Percentiles rank a stretch among this genome's conserved stretches.
Evolutionary conservation across 345 rosid species (phyloP).

Genomic region (Gossypium anomalum): DNA sequence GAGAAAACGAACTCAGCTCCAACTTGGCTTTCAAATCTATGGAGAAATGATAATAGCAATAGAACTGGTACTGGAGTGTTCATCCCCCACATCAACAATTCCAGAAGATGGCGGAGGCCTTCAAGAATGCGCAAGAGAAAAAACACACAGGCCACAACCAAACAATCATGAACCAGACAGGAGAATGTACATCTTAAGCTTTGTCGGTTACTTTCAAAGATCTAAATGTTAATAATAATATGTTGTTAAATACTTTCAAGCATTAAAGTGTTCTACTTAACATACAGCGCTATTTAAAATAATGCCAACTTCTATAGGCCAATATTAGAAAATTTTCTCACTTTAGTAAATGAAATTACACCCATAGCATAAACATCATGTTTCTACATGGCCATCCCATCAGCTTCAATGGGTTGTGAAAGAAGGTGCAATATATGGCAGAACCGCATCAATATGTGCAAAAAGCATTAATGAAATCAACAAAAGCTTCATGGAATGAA

Average conservation of each 20-base stretch:
- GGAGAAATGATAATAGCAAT: constrained; percentile 20
- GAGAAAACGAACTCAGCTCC: constrained; percentile 15
- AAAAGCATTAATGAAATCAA: not conserved
- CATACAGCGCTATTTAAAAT: not conserved
- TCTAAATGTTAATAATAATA: not conserved
- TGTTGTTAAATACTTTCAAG: not conserved
- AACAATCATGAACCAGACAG: not conserved
- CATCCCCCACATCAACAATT: constrained; percentile 34
- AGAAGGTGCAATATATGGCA: constrained; percentile 5
- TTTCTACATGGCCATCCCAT: not conserved
- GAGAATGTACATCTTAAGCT: too few species aligned
- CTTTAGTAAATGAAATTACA: not conserved
- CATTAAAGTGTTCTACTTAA: constrained; percentile 4
- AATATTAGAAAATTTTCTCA: not conserved
- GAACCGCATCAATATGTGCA: not conserved
- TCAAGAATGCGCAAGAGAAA: constrained; percentile 26
- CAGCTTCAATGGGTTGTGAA: not conserved
- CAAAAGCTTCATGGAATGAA: not conserved
- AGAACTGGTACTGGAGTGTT: constrained; percentile 64
- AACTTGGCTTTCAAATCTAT: constrained; percentile 25
- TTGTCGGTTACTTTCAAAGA: not conserved
- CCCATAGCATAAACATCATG: not conserved
- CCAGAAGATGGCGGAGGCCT: constrained; percentile 14
- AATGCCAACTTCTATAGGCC: not conserved
- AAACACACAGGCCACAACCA: constrained; percentile 12